A percentile compares a stretch with the other conserved stretches of the same genome.
These are phyloP conservation scores for Trametes gibbosa DNA, from an alignment of 768 basidiomycete genomes.

Conservation along the genomic window DNA sequence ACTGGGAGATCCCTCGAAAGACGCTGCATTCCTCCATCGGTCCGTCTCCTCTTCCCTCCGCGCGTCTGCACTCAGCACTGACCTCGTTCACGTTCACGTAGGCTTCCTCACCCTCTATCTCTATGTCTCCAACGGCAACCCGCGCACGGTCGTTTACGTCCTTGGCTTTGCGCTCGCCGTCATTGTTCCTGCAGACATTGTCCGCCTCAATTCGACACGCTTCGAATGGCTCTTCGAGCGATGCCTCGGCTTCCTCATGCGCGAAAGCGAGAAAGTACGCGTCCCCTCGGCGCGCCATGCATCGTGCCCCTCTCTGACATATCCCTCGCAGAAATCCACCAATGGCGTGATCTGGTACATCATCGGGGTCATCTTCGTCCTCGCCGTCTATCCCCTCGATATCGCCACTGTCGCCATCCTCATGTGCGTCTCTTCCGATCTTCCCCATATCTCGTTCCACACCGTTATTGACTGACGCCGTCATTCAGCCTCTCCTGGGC, in stretches of 20 bases:
- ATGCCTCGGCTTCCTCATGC: constrained; percentile 79
- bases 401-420: constrained; percentile 87
- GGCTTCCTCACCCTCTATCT: constrained; percentile 66
- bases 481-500: constrained; percentile 83
- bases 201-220: constrained; percentile 62
- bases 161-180: constrained; percentile 66
- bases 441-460: constrained; percentile 1
- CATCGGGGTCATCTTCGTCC: constrained; percentile 75
- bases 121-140: constrained; percentile 47
- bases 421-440: constrained; percentile 56
- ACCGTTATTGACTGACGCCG: constrained; percentile 2
- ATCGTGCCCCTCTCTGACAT: neutral
- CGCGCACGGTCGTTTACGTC: constrained; percentile 52
- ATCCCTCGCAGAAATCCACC: constrained; percentile 50
- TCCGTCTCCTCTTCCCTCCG: constrained; percentile 35
- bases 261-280: constrained; percentile 78
- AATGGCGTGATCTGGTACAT: constrained; percentile 95
- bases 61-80: neutral
- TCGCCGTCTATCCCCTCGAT: constrained; percentile 77
- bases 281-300: neutral
- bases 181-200: constrained; percentile 70
- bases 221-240: constrained; percentile 74
- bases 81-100: constrained; percentile 26
- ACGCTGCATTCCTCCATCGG: constrained; percentile 86
- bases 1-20: constrained; percentile 93